Evolutionary conservation across 192 early-diverging fungal species (phyloP).

Genomic region (Entomortierella parvispora): DNA sequence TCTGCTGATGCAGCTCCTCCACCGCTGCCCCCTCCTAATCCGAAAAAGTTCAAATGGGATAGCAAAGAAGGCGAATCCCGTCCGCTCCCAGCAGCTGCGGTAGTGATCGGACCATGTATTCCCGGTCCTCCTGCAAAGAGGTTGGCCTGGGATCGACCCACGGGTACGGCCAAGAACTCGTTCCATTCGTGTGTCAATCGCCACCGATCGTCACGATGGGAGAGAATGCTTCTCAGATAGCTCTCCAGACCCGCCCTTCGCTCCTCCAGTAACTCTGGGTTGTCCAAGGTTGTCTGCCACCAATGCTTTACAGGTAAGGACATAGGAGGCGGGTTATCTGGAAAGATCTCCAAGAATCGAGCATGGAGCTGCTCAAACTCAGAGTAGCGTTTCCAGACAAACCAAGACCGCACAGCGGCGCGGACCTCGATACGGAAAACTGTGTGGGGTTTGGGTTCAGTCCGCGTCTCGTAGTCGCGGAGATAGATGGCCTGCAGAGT

Average conservation of each 20-base stretch:
- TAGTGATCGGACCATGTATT: not conserved
- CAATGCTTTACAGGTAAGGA: slow-evolving; percentile 79
- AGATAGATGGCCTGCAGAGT: slow-evolving; percentile 67
- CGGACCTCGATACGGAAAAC: slow-evolving; percentile 80
- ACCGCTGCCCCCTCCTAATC: slow-evolving; percentile 51
- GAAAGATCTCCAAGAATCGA: slow-evolving; percentile 72
- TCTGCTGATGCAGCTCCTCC: slow-evolving; percentile 15
- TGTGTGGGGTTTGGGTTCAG: slow-evolving; percentile 70
- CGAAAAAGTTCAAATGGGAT: slow-evolving; percentile 49
- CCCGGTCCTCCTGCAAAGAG: slow-evolving; percentile 25
- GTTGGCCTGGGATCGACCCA: slow-evolving; percentile 51
- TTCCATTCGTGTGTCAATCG: slow-evolving; percentile 75
- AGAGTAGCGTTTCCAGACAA: slow-evolving; percentile 85
- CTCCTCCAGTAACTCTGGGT: slow-evolving; percentile 74
- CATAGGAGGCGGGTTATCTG: slow-evolving; percentile 67
- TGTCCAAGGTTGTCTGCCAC: slow-evolving; percentile 68
- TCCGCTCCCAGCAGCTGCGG: slow-evolving; percentile 13
- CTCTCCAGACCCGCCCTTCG: slow-evolving; percentile 80
- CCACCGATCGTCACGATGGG: slow-evolving; percentile 80
- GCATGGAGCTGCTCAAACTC: slow-evolving; percentile 82
- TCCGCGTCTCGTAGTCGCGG: slow-evolving; percentile 60
- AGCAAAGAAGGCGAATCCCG: slow-evolving; percentile 26
- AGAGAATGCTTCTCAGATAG: slow-evolving; percentile 80
- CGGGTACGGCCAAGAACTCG: slow-evolving; percentile 78
- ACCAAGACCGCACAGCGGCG: slow-evolving; percentile 85